Conservation (phyloP, 2,329 filamentous ascomycete species). For the Monosporascus sp. region DNA sequence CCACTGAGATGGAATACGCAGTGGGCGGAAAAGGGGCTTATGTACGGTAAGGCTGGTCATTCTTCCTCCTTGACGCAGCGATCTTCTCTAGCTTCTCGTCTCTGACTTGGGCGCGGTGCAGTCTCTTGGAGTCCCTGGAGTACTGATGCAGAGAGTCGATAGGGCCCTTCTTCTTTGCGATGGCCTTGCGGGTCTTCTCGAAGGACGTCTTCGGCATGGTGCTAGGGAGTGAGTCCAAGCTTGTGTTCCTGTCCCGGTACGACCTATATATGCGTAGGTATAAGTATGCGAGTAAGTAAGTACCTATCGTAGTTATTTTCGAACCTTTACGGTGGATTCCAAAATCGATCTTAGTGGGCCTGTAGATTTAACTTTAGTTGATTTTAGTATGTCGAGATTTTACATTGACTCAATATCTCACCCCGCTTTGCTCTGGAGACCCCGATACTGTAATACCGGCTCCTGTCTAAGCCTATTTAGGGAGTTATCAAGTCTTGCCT, state of each 20-base stretch:
- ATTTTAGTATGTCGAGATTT: too few species aligned
- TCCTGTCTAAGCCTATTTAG: too few species aligned
- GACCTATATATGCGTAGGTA: neutral
- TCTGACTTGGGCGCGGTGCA: slow-evolving; percentile 73
- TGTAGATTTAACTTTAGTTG: neutral
- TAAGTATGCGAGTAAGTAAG: neutral
- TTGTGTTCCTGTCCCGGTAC: neutral
- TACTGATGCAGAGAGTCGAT: slow-evolving; percentile 77
- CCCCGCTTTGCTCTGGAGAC: too few species aligned
- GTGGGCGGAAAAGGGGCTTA: slow-evolving; percentile 7
- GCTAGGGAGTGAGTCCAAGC: slow-evolving; percentile 1
- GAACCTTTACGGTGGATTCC: neutral
- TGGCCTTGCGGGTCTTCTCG: slow-evolving; percentile 81
- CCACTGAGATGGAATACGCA: neutral
- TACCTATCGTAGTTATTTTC: too few species aligned
- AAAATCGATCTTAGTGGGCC: neutral
- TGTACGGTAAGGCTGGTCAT: slow-evolving; percentile 68
- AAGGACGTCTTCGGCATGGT: slow-evolving; percentile 68
- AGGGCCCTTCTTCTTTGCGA: slow-evolving; percentile 77
- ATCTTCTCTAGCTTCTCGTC: slow-evolving; percentile 78
- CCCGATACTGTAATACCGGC: too few species aligned
- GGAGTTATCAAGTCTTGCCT: too few species aligned
- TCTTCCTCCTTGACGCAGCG: slow-evolving; percentile 63
- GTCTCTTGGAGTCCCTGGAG: slow-evolving; percentile 76
- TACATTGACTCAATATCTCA: too few species aligned